Evolutionary conservation across 352 stramenopile genomes (phyloP), one percentile per base, ranked within the genome.

Genomic region (Pythium apleroticum): DNA sequence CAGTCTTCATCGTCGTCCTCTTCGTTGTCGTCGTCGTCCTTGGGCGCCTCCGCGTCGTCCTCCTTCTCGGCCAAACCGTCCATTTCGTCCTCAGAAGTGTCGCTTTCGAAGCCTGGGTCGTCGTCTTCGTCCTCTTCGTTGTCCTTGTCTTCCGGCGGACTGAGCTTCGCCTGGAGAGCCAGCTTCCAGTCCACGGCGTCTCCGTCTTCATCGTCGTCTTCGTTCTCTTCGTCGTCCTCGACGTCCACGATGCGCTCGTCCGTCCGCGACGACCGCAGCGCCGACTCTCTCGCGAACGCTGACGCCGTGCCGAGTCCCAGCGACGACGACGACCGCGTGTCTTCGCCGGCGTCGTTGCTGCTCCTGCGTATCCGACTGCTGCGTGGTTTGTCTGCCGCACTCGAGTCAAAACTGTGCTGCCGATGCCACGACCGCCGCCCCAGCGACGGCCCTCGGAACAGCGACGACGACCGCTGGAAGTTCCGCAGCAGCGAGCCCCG

Each of bases 1-100:
- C 85, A 93, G 64, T 93, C 80, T 52, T 86, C 77, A 24, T 86
- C 77, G 5, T 81, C 76, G 4, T 78, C 71, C 11, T 91, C 79
- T 30, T 88, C 69, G 11, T 77, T 60, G 56, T 93, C 78, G 30
- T 79, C 73, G 20, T 43, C 27, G 4, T 63, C 25, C 28, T 53
- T 57, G 28, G 43, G 1, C n/a, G 28, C 5, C n/a, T 49, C 30
- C 19, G 9, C 33, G 1, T 52, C 49, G 12, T 50, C 58, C 5
- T 48, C 59, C 28, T 48, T 28, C 46, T 7, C 41, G 7, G 12
- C 17, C 46, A 52, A 15, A 14, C 22, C 31, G 1, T 54, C 41
- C n/a, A 35, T 22, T 8, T 48, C 28, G 2, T 61, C 45, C 22
- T 67, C 52, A 8, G 41, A 49, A 6, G 41, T 49, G 5, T 39